A percentile compares a stretch with the other conserved stretches of the same genome.
phyloP scores from a whole-genome alignment of 176 grass and related monocot genomes.

The Oryza glumipatula region DNA sequence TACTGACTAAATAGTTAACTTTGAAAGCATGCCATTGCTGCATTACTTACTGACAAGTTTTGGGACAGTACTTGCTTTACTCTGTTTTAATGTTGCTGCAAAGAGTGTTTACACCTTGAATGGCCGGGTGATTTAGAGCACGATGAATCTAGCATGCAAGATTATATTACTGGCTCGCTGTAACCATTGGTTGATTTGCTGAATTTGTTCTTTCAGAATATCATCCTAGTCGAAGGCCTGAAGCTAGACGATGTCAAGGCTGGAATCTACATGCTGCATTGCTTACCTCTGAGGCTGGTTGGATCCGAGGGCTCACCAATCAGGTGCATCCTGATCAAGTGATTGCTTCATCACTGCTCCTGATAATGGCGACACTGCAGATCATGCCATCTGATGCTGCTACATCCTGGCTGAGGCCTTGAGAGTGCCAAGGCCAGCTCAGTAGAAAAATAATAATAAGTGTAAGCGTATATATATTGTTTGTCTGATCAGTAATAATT shows the following conservation, averaged over 20 bases:
- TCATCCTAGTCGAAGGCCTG: slow-evolving; percentile 76
- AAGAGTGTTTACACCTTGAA: slow-evolving; percentile 15
- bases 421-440: not conserved
- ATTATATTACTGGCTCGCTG: not conserved
- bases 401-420: not conserved
- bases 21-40: too few relatives aligned
- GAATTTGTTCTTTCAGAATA: slow-evolving; percentile 57
- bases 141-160: not conserved
- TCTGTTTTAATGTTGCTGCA: not conserved
- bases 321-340: slow-evolving; percentile 87
- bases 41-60: not conserved
- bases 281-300: slow-evolving; percentile 75
- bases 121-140: not conserved
- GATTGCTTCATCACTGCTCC: not conserved
- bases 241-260: slow-evolving; percentile 67
- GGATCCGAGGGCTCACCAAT: slow-evolving; percentile 74
- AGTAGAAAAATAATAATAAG: not conserved
- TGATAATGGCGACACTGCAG: slow-evolving; percentile 8
- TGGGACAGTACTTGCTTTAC: slow-evolving; percentile 12
- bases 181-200: slow-evolving; percentile 10
- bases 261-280: slow-evolving; percentile 77
- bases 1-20: slow-evolving; percentile 11
- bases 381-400: slow-evolving; percentile 12
- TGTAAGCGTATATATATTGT: not conserved
- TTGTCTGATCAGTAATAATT: slow-evolving; percentile 19